Evolutionary conservation across 495 filamentous ascomycete species (phyloP), one percentile per base, ranked within the genome.

Genomic region (Daldinia bambusicola): DNA sequence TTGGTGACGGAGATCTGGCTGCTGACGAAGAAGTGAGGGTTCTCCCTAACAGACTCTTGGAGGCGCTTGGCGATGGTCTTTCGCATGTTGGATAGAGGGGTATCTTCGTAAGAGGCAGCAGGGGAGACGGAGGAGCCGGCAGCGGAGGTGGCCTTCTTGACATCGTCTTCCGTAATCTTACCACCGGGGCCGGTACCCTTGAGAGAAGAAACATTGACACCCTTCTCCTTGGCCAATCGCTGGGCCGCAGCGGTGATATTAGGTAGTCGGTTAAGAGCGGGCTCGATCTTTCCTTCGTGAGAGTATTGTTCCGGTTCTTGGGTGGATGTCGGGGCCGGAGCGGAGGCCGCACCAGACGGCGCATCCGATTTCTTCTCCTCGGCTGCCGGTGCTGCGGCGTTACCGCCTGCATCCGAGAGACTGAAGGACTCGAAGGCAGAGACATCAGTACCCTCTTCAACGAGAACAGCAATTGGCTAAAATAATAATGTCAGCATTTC

Each of bases 11-110:
- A 98, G 72, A 98, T 85, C 56, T 87, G 87, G 66, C 91, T 87
- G 70, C 91, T 90, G 74, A 99, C 95, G 78, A 95, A 99, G 88
- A 97, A 99, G 85, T 98, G 96, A 41, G 96, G 96, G 85, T 97
- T 98, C 83, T 97, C 90, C 73, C 89, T 87, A 79, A 91, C 84
- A 18, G 95, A 98, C 81, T 97, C 89, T 77, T 91, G 91, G 18
- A 99, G 91, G 72, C 96, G 93, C 78, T 78, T 87, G 77, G 96
- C 96, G 75, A 99, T 99, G 63, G 92, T 94, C 89, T 97, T 98
- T 84, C 96, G 95, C 95, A 99, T 99, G 70, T 89, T 90, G 75
- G 86, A 90, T 68, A 93, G 88, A 59, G 93, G 92, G 67, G 89
- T 90, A 76, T 99, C 96, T 78, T 92, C 90, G 83, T 91, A 98